Evolutionary conservation across 805 yeast genomes (phyloP), one percentile per base, ranked within the genome.

Genomic region (Candida sithepensis): DNA sequence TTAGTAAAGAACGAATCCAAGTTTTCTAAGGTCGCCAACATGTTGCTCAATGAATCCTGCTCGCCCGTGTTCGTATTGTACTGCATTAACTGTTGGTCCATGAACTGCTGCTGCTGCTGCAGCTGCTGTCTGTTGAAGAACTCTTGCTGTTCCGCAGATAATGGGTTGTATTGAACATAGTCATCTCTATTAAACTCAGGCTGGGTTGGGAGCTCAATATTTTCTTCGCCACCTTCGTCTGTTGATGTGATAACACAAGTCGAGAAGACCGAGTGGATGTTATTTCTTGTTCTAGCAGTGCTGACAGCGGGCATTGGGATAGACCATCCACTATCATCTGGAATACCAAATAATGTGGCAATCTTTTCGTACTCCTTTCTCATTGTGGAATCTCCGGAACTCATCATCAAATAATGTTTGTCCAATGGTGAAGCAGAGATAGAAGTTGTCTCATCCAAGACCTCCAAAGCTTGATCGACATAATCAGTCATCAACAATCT

Each of bases 301-400:
- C 94, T 84, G 39, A 89, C 81, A 0, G 92, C 88, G 2, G 99
- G 97, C 92, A 88, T 86, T 2, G 98, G 96, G 43, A 95, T 82
- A 0, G 97, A 84, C 99, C 99, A 94, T 1, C 99, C 99, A 59
- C 85, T 82, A 12, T 88, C 96, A 51, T 87, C 92, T 0, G 99
- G 98, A 21, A 92, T 83, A 14, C 99, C 99, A 70, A 90, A 95
- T 46, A 94, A 70, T 0, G 97, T 89, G 0, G 94, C 90, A 2
- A 94, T 84, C 55, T 80, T 83, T 54, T 87, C 96, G 60, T 85
- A 86, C 53, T 88, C 95, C 53, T 85, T 87, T 56, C 85, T 80
- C 55, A 86, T 73, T 8, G 88, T 79, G 13, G 83, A 72, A 54
- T 87, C 89, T 10, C 97, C 97, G 60, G 92, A 77, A 56, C 96